These are phyloP conservation scores for Panicum virgatum DNA, from an alignment of 202 grass and related monocot genomes.

Conservation along the genomic window DNA sequence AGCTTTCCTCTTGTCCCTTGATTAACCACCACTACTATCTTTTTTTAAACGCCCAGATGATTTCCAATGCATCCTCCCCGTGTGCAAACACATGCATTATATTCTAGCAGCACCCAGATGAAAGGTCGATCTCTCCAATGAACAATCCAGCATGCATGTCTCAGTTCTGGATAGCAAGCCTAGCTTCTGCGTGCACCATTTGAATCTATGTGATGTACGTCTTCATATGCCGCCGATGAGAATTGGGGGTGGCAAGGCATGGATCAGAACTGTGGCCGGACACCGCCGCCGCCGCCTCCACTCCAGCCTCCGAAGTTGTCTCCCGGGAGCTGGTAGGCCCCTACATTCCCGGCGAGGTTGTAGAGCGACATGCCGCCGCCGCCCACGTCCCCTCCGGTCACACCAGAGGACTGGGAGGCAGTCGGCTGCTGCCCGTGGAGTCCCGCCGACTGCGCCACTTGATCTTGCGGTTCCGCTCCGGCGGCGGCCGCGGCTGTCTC, in stretches of 20 bases:
- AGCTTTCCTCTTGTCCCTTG: slow-evolving; percentile 1
- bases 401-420: slow-evolving; percentile 74
- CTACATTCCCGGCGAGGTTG: slow-evolving; percentile 81
- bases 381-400: slow-evolving; percentile 63
- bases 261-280: slow-evolving; percentile 82
- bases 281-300: slow-evolving; percentile 55
- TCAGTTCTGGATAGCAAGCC: not conserved
- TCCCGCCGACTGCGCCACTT: slow-evolving; percentile 33
- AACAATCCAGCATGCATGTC: slow-evolving; percentile 30
- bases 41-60: not conserved
- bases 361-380: slow-evolving; percentile 85
- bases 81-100: slow-evolving; percentile 42
- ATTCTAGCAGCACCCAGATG: slow-evolving; percentile 23
- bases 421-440: slow-evolving; percentile 60
- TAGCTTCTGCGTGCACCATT: slow-evolving; percentile 12
- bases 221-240: not conserved
- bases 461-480: slow-evolving; percentile 44
- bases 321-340: slow-evolving; percentile 64
- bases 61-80: slow-evolving; percentile 13
- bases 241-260: no score
- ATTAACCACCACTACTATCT: not conserved
- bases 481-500: slow-evolving; percentile 36
- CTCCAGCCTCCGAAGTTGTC: slow-evolving; percentile 71
- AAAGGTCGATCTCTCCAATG: slow-evolving; percentile 23
- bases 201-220: slow-evolving; percentile 15